Evolutionary conservation across 1,139 yeast genomes (phyloP), one percentile per base, ranked within the genome.

Genomic region (Suhomyces bolitotheri): DNA sequence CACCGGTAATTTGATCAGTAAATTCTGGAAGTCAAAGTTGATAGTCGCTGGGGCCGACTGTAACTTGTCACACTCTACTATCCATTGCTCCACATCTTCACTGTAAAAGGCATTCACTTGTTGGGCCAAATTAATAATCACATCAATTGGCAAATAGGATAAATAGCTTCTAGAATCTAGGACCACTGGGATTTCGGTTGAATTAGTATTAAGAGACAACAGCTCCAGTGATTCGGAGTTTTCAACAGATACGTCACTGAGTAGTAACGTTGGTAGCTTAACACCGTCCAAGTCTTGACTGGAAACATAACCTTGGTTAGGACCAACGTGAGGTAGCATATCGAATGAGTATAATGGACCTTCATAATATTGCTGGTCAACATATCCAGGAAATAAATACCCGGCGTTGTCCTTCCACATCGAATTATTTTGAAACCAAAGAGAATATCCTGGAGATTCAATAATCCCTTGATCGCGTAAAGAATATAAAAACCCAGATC

Each of bases 21-120:
- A 59, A 29, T 75, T 72, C 20, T 78, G 82, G 50, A 87, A 71
- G 22, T 60, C 52, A 47, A 85, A 75, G 33, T 72, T 68, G 10
- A 87, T 41, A 0, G 74, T 60, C 1, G 90, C 92, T 20, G 71
- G 59, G 3, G 60, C 51, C 14, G 46, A 35, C 13, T 44, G 23
- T 2, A 70, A 45, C 16, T 70, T 51, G n/a, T 66, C 59, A 60
- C 96, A 87, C 41, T 75, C 74, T 16, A 83, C 85, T 14, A 84
- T 54, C 95, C 95, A 86, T 16, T 73, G 46, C 15, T 64, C 66
- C 6, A 70, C 51, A 11, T 72, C 71, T 3, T 63, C 53, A 6
- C 76, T 70, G 55, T 78, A 86, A 44, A 71, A 74, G 0, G 95
- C 95, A 49, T 82, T 82, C 16, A 83, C 64, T 60, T 86, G 95